phyloP scores from a whole-genome alignment of 2,329 filamentous ascomycete genomes.

The Blastomyces parvus region DNA sequence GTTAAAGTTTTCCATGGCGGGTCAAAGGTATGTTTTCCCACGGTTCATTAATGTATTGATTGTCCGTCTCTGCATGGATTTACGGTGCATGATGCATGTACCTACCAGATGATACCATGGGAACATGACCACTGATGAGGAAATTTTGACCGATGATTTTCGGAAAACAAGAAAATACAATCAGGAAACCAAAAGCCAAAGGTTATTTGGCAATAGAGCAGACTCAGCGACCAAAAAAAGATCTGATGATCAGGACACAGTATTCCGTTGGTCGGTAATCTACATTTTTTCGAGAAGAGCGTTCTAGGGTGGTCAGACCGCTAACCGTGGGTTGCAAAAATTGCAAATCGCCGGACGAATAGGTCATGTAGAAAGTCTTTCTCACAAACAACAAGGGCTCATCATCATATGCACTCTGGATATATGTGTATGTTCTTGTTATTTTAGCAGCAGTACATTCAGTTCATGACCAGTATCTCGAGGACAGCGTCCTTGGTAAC shows the following conservation, averaged over 20 bases:
- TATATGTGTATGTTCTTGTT: not conserved
- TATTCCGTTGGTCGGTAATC: not conserved
- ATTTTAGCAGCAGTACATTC: not conserved
- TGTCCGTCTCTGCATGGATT: constrained; percentile 3
- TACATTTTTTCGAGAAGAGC: not conserved
- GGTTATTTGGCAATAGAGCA: not conserved
- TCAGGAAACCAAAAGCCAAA: not conserved
- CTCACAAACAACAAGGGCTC: not conserved
- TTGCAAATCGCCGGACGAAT: not conserved
- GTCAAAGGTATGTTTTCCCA: not conserved
- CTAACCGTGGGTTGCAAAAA: not conserved
- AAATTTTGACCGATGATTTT: not conserved
- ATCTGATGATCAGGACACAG: not conserved
- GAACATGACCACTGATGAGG: not conserved
- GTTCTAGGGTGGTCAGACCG: not conserved
- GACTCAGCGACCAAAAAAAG: too few relatives aligned
- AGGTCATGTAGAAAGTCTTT: not conserved
- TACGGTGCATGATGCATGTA: constrained; percentile 1
- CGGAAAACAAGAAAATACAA: not conserved
- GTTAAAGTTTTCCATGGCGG: not conserved
- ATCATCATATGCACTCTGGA: not conserved
- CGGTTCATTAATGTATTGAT: not conserved
- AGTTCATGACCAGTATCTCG: not conserved
- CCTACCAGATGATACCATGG: not conserved
- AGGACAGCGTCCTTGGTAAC: too few relatives aligned